phyloP scores from a whole-genome alignment of 495 filamentous ascomycete species.

The Hypoxylon fragiforme region DNA sequence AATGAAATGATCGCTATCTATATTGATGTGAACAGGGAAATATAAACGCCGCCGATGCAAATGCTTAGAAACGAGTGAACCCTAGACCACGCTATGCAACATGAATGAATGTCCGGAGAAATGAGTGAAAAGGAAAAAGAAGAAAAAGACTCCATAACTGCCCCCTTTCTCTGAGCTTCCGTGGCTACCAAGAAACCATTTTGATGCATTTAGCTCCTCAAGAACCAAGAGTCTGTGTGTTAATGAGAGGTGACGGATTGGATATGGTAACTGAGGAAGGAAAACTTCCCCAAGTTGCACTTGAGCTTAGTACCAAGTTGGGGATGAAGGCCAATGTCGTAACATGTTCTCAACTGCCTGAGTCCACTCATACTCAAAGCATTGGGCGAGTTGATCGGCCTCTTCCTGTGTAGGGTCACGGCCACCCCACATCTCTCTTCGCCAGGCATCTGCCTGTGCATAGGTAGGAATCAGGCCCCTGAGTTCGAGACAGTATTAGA shows the following conservation, averaged over 20 bases:
- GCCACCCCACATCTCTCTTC: slow-evolving; percentile 75
- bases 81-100: slow-evolving; percentile 2
- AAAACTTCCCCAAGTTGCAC: not conserved
- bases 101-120: too few species aligned
- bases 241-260: too few species aligned
- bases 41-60: slow-evolving; percentile 20
- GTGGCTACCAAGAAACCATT: too few species aligned
- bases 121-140: slow-evolving; percentile 2
- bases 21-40: not conserved
- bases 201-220: not conserved
- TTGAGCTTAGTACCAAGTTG: slow-evolving; percentile 50
- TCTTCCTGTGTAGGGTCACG: slow-evolving; percentile 57
- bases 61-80: slow-evolving; percentile 3
- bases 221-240: too few species aligned
- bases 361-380: slow-evolving; percentile 70
- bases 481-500: slow-evolving; percentile 3
- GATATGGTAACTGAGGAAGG: not conserved
- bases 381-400: slow-evolving; percentile 60
- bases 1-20: not conserved
- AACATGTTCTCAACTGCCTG: slow-evolving; percentile 67
- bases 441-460: slow-evolving; percentile 60
- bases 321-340: slow-evolving; percentile 66
- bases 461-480: slow-evolving; percentile 64
- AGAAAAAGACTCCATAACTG: slow-evolving; percentile 1
- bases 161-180: too few species aligned